phyloP scores from a whole-genome alignment of 106 monocot genomes.

The Phalaenopsis equestris region DNA sequence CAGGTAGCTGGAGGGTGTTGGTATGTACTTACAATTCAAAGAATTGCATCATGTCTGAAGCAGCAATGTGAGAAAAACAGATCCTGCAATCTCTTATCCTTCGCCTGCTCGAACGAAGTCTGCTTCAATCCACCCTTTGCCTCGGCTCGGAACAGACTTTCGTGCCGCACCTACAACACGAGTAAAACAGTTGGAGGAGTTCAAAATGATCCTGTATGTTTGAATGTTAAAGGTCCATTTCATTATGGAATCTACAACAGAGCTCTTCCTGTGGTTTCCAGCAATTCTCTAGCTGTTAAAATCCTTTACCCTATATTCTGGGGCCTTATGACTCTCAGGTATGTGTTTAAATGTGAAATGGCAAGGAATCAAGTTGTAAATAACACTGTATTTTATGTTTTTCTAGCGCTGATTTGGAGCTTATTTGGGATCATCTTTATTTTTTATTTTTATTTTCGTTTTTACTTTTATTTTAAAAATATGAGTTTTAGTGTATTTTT shows the following conservation, averaged over 20 bases:
- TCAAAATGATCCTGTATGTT: conserved; percentile 33
- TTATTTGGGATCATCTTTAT: no score
- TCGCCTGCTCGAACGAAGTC: conserved; percentile 41
- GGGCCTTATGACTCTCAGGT: conserved; percentile 97
- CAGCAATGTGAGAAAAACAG: conserved; percentile 52
- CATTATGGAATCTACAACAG: conserved; percentile 68
- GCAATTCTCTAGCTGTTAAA: conserved; percentile 72
- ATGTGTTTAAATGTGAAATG: neutral
- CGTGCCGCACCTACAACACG: conserved; percentile 8
- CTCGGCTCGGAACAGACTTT: conserved; percentile 4
- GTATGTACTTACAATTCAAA: conserved; percentile 93
- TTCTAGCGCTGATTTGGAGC: no score
- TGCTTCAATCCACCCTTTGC: conserved; percentile 18
- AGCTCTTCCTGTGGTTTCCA: conserved; percentile 78
- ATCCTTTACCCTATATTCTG: conserved; percentile 91
- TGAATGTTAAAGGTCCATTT: conserved; percentile 50
- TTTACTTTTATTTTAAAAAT: no score
- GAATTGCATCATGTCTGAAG: conserved; percentile 55
- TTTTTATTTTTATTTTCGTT: no score
- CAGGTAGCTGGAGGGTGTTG: conserved; percentile 93
- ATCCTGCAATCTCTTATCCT: conserved; percentile 45
- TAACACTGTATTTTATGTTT: no score
- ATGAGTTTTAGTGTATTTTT: no score
- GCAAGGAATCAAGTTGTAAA: no score
- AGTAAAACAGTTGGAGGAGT: no score